Evolutionary conservation across 202 grass and related monocot species (phyloP).

Genomic region (Hordeum pubiflorum): DNA sequence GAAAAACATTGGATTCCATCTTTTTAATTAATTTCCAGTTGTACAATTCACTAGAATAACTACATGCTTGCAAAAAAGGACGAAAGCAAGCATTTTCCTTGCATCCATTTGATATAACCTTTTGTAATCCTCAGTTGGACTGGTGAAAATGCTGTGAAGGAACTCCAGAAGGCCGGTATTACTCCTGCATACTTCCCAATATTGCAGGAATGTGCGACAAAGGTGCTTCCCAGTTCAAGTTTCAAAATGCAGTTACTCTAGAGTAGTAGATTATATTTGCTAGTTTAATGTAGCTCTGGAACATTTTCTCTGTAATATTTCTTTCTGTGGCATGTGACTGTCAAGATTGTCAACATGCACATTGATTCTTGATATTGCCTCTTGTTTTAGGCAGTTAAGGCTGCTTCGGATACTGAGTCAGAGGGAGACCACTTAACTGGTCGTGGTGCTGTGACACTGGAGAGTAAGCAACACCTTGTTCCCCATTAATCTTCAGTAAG

Average conservation of each 20-base stretch:
- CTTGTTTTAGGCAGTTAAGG: conserved; percentile 72
- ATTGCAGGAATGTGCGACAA: conserved; percentile 81
- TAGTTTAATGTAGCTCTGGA: not conserved
- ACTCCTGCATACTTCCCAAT: conserved; percentile 52
- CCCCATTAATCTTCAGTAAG: conserved; percentile 13
- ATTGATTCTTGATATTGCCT: conserved; percentile 16
- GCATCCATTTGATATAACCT: conserved; percentile 26
- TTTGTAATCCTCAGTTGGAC: conserved; percentile 70
- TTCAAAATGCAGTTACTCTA: conserved; percentile 1
- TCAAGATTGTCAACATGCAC: not conserved
- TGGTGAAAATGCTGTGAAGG: conserved; percentile 67
- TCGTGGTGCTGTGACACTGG: conserved; percentile 51
- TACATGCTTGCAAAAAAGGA: conserved; percentile 20
- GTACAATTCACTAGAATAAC: not conserved
- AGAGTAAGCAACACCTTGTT: conserved; percentile 51
- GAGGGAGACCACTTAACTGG: conserved; percentile 56
- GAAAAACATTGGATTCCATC: not conserved
- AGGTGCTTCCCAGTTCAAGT: conserved; percentile 46
- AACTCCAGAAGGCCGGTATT: conserved; percentile 73
- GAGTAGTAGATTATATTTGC: not conserved
- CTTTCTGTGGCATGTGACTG: not conserved
- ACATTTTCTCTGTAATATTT: not conserved
- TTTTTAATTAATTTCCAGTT: not conserved
- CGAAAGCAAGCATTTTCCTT: not conserved
- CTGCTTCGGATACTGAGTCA: conserved; percentile 70